Evolutionary conservation across 106 monocot species (phyloP), one percentile per base, ranked within the genome.

Genomic region (Chionographis japonica): DNA sequence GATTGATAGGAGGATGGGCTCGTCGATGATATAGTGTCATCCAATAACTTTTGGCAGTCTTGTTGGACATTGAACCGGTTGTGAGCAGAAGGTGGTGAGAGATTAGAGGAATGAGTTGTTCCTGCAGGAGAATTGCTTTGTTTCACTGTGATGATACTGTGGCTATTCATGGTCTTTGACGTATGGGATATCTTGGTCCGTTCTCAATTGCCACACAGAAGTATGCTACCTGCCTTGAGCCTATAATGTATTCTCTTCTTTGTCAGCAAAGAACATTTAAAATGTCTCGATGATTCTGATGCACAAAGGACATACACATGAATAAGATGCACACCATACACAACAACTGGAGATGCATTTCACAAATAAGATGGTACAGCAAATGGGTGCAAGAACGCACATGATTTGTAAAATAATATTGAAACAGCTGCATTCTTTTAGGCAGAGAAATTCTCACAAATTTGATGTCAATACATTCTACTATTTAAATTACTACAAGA

Each of bases 41-140:
- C 62, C 2, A 58, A 12, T 54, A 70, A 4, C 4, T 61, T 66
- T 66, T 53, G n/a, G 39, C 20, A 50, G 12, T 64, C 52, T 27
- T 17, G 11, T 41, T 58, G 43, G 50, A 14, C 46, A 41, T 67
- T 72, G 58, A 72, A 76, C 27, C 65, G 2, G 7, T 65, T 68
- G 38, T 63, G 57, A 42, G 53, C 17, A 3, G 68, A 75, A 57
- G 55, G 50, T 37, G 70, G 56, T 56, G 71, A 27, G 60, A 80
- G 37, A 58, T 65, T 15, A 58, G 20, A 61, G 37, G 54, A 62
- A 56, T 60, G 54, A 6, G 2, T 50, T 35, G n/a, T 40, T 66
- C 56, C 73, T 62, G 76, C 83, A 40, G 69, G 70, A 66, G 76
- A 53, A 58, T 67, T 41, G 49, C 74, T 70, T 46, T 80, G 69